phyloP scores from a whole-genome alignment of 306 rosid genomes.

The Sesbania bispinosa region DNA sequence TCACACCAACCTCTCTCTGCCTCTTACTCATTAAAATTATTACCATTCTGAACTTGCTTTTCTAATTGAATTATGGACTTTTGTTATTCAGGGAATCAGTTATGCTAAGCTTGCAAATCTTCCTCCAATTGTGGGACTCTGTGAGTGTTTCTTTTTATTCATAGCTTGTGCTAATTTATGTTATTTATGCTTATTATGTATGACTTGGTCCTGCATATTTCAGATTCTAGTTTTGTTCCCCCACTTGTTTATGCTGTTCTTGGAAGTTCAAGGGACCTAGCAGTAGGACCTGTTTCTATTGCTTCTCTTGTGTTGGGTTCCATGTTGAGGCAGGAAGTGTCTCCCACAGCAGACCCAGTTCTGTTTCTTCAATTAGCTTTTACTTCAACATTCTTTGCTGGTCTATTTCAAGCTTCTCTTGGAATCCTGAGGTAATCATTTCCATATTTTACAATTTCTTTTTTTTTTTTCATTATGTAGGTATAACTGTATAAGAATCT shows the following conservation, averaged over 20 bases:
- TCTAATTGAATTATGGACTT: neutral
- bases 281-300: constrained; percentile 97
- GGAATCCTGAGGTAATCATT: constrained; percentile 86
- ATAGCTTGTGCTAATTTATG: neutral
- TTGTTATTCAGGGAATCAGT: constrained; percentile 73
- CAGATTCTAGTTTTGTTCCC: constrained; percentile 98
- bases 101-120: constrained; percentile 92
- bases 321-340: constrained; percentile 77
- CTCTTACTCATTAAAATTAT: neutral
- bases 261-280: constrained; percentile 94
- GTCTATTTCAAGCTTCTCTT: constrained; percentile 81
- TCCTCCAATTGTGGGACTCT: constrained; percentile 94
- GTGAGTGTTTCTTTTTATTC: constrained; percentile 54
- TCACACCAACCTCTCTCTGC: no score
- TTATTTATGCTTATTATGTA: neutral
- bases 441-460: no score
- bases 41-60: neutral
- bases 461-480: no score
- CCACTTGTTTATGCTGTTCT: constrained; percentile 88
- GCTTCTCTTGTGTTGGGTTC: constrained; percentile 91
- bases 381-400: constrained; percentile 84
- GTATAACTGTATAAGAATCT: no score
- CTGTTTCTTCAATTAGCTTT: constrained; percentile 82
- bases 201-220: constrained; percentile 6
- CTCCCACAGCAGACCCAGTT: constrained; percentile 62